Conservation (phyloP, 225 moss, liverwort and hornwort species). For the Polytrichum formosum region DNA sequence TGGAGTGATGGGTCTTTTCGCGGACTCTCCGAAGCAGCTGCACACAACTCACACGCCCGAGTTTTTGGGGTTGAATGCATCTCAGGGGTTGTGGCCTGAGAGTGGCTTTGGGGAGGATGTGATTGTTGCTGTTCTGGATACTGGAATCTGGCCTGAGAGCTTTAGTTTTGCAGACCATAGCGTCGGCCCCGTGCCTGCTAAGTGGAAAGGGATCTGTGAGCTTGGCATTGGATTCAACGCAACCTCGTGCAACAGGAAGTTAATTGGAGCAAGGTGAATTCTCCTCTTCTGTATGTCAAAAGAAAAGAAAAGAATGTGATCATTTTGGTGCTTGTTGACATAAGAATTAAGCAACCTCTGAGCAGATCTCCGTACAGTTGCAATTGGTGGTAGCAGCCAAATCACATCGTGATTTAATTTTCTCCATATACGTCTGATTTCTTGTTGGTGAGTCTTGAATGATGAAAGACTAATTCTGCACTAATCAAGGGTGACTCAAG, state of each 20-base stretch:
- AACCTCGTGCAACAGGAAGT: slow-evolving; percentile 51
- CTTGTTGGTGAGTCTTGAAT: too few species aligned
- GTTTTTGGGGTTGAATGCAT: slow-evolving; percentile 43
- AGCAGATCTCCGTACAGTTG: too few species aligned
- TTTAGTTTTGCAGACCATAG: slow-evolving; percentile 42
- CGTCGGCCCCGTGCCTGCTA: slow-evolving; percentile 36
- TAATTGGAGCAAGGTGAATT: slow-evolving; percentile 60
- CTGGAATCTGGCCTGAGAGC: slow-evolving; percentile 62
- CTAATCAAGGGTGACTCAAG: too few species aligned
- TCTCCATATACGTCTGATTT: too few species aligned
- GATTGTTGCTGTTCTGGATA: slow-evolving; percentile 56
- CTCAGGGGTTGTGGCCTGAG: slow-evolving; percentile 42
- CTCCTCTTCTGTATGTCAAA: not conserved
- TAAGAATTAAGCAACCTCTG: too few species aligned
- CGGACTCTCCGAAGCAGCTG: slow-evolving; percentile 42
- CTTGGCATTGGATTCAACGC: slow-evolving; percentile 25
- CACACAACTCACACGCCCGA: slow-evolving; percentile 60
- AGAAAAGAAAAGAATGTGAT: too few species aligned
- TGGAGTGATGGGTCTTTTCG: slow-evolving; percentile 42
- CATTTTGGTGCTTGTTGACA: too few species aligned
- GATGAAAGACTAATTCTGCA: too few species aligned
- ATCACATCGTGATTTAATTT: too few species aligned
- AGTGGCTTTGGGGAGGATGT: slow-evolving; percentile 56
- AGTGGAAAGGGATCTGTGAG: slow-evolving; percentile 54
- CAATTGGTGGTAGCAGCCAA: too few species aligned